Conservation (phyloP, 1,139 yeast species). For the Suhomyces bolitotheri region DNA sequence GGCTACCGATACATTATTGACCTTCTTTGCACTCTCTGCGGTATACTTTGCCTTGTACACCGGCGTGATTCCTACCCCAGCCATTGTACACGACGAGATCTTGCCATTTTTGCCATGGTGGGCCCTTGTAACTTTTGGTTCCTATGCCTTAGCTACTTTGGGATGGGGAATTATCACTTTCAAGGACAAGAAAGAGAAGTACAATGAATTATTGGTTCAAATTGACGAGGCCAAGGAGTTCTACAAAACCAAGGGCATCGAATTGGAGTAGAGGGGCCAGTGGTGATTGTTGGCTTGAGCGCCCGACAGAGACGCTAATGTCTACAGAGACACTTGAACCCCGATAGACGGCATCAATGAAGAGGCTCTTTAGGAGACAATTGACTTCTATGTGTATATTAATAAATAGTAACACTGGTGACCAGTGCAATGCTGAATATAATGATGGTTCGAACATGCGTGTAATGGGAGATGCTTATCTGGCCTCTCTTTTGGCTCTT, state of each 20-base stretch:
- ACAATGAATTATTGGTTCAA: slow-evolving; percentile 62
- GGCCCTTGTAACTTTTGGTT: slow-evolving; percentile 69
- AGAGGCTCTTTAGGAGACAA: no score
- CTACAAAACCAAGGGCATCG: slow-evolving; percentile 57
- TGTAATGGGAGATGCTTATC: no score
- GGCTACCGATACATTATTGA: slow-evolving; percentile 61
- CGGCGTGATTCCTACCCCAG: slow-evolving; percentile 60
- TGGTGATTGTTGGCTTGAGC: no score
- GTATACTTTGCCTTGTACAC: slow-evolving; percentile 54
- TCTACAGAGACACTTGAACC: no score
- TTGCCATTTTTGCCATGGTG: slow-evolving; percentile 72
- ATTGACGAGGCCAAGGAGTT: slow-evolving; percentile 67
- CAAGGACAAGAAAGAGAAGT: slow-evolving; percentile 72
- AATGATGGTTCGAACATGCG: no score
- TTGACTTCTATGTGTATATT: no score
- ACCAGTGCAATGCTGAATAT: no score
- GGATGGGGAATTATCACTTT: slow-evolving; percentile 74
- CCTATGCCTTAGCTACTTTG: slow-evolving; percentile 68
- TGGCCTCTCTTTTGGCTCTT: no score
- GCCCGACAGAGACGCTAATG: no score
- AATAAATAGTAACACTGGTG: no score
- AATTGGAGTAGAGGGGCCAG: slow-evolving; percentile 48
- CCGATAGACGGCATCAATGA: no score
- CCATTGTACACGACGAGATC: slow-evolving; percentile 50
- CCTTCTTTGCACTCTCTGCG: slow-evolving; percentile 48